Base-by-base conservation (phyloP, 176 grass and related monocot species). In the Bromus sterilis region DNA sequence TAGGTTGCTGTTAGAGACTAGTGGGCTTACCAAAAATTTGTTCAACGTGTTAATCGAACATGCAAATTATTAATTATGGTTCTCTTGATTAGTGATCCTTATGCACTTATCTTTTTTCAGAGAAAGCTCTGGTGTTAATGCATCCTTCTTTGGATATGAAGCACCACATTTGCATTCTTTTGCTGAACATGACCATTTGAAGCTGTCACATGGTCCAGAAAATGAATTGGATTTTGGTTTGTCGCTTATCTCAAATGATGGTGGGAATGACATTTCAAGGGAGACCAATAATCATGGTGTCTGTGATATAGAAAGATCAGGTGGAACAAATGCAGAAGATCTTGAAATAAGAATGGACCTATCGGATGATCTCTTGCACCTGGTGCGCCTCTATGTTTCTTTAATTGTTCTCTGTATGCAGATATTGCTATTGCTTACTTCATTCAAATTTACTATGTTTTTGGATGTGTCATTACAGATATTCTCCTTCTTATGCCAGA, bases 401-500 rank as follows among this genome's bases (percentile, higher is more conserved):
- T 13, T 39, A 71, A 28, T 78, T 58, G 18, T 64, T 80, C 42
- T 34, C 12, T 74, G 11, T 77, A 61, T 63, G 35, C 36, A 84
- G 24, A 73, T 57, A 69, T 55, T 25, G 49, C 28, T 83, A 20
- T 4, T 74, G 53, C 6, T 4, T 74, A 43, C 6, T 68, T 83
- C 26, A 4, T 37, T 72, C 71, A 42, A 56, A 33, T 9, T 44
- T 11, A 30, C 12, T 15, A 77, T 25, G 42, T 64, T 85, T 46
- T 55, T 80, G 31, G 35, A 78, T 89, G 43, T 79, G 25, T 42
- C 18, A 39, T 86, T 80, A 56, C 86, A 99, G 96, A 95, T 99
- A 86, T 95, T 99, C 66, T 95, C 93, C 75, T 99, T 93, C 74
- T 82, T 99, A 87, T 87, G 57, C 32, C 96, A 99, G 82, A 95